These are phyloP conservation scores for Ceratocystis diversiconidia DNA, from an alignment of 2,329 filamentous ascomycete genomes.

Conservation along the genomic window DNA sequence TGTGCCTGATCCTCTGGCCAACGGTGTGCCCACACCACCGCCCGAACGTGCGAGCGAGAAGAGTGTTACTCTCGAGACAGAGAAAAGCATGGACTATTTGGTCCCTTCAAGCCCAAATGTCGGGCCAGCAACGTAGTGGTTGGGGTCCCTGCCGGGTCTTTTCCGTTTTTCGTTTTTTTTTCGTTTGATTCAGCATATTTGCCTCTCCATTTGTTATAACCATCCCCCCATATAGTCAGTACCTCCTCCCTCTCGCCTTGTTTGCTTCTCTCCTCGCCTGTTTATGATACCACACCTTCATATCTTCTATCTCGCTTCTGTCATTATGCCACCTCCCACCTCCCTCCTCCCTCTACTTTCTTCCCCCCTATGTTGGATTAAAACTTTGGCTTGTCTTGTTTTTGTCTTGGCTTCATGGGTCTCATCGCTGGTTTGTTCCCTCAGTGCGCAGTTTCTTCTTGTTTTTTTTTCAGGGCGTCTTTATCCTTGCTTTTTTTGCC, in stretches of 20 bases:
- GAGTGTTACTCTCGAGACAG: constrained; percentile 6
- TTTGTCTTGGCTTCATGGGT: background rate
- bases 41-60: constrained; percentile 15
- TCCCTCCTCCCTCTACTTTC: background rate
- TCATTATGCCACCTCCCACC: background rate
- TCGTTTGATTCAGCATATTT: constrained; percentile 3
- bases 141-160: background rate
- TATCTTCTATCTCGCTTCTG: background rate
- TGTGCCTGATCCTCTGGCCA: constrained; percentile 1
- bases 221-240: background rate
- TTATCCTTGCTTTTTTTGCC: background rate
- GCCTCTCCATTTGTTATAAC: background rate
- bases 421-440: background rate
- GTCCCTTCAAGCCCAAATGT: background rate
- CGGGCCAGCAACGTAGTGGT: too few relatives aligned
- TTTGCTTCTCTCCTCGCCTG: constrained; percentile 1
- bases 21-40: constrained; percentile 18
- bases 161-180: constrained; percentile 8
- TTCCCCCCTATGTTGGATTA: background rate
- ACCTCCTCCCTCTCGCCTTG: background rate
- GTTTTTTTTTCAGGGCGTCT: background rate
- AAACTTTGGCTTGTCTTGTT: background rate
- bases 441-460: background rate
- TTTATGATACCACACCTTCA: background rate
- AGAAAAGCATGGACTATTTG: background rate